phyloP scores from a whole-genome alignment of 129 eudicot species.

The Centrapalus pauciflorus region DNA sequence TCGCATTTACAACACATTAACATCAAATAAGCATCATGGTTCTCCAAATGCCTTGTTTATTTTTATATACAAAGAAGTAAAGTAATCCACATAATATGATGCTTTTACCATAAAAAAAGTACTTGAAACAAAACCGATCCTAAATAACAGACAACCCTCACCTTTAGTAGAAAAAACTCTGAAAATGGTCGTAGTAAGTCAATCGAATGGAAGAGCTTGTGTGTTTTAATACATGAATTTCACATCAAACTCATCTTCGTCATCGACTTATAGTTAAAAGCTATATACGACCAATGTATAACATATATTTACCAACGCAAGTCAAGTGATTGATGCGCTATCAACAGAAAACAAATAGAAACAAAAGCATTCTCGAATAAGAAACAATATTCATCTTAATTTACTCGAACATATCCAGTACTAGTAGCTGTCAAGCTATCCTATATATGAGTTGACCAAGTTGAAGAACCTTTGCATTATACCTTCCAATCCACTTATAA shows the following conservation, averaged over 20 bases:
- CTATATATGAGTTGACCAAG: no score
- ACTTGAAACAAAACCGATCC: background rate
- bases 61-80: background rate
- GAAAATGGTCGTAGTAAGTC: background rate
- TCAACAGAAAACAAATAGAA: no score
- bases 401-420: no score
- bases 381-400: no score
- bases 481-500: no score
- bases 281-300: background rate
- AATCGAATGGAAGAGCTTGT: background rate
- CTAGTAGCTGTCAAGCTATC: no score
- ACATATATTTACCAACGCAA: background rate
- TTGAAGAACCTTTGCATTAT: no score
- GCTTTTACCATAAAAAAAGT: background rate
- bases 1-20: no score
- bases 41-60: background rate
- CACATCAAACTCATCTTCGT: background rate
- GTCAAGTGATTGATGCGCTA: no score
- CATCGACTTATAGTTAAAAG: slow-evolving; percentile 1
- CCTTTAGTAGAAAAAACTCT: background rate
- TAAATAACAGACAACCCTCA: background rate
- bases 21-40: no score
- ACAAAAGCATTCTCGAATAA: no score
- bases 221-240: background rate
- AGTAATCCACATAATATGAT: background rate